Base-by-base conservation (phyloP, 345 rosid species). In the Ceriops decandra region DNA sequence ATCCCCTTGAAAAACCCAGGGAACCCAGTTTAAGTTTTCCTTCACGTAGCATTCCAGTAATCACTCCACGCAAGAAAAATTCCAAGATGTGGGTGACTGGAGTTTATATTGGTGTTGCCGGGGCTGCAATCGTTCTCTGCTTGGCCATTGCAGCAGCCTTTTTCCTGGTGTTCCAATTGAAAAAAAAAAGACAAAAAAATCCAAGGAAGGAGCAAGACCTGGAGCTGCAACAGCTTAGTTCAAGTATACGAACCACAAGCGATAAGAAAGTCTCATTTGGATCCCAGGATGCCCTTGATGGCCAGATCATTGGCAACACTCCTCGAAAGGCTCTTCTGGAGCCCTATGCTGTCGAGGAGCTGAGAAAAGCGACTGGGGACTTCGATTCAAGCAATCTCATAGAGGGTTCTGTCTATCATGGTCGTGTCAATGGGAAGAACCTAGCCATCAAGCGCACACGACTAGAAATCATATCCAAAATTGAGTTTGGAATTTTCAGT, bases 201-300 rank as follows among this genome's bases (percentile, higher is more conserved):
- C 70, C 72, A 20, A 62, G 20, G 31, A 67, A 81, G 65, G 76
- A 72, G 0, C 71, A 70, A 31, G 85, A 89, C 70, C 52, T 80
- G 72, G 97, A 93, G 84, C 79, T 87, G 28, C 85, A 87, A 67
- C 93, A 89, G 81, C 93, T 86, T 36, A 85, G 84, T 62, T 80
- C 85, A 65, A 93, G 96, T 70, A 84, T 89, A 77, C 74, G 93
- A 70, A 90, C 97, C 46, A 81, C 88, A 1, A 89, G 93, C 46
- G 90, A 90, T 70, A 93, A 93, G 83, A 90, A 90, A 77, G 84
- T 89, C 27, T 90, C 97, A 0, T 90, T 90, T 19, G 97, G 91
- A 42, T 93, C 90, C 9, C 91, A 89, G 26, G 77, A 81, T 53
- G 68, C 81, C 15, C 65, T 73, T 51, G 89, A 85, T n/a, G 80